Percentiles rank a stretch among this genome's conserved stretches.
These are phyloP conservation scores for Linnemannia zychae DNA, from an alignment of 192 early-diverging fungal genomes.

Conservation along the genomic window DNA sequence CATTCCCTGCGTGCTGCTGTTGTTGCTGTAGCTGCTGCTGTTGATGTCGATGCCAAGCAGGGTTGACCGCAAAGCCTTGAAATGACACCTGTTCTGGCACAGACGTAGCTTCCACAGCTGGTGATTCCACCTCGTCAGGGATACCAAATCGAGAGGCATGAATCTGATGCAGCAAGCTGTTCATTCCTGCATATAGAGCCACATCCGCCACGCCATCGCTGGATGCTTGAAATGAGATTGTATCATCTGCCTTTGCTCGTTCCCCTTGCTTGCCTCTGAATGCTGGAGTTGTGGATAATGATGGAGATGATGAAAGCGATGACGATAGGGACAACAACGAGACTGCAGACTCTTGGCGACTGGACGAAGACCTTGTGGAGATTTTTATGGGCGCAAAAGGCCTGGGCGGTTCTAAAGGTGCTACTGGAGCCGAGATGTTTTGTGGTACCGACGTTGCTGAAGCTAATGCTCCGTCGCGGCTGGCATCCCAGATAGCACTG, in stretches of 20 bases:
- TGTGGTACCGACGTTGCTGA: neutral
- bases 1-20: conserved; percentile 7
- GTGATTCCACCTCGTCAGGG: conserved; percentile 11
- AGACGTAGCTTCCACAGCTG: neutral
- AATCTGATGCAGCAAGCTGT: conserved; percentile 34
- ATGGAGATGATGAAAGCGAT: neutral
- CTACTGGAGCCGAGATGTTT: neutral
- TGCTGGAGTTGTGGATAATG: neutral
- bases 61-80: neutral
- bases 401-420: neutral
- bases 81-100: neutral
- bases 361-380: conserved; percentile 24
- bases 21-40: conserved; percentile 9
- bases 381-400: conserved; percentile 28
- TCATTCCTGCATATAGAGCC: conserved; percentile 34
- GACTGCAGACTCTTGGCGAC: neutral
- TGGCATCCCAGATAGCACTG: neutral
- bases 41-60: neutral
- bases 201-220: neutral
- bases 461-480: neutral
- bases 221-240: neutral
- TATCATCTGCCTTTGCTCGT: neutral
- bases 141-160: conserved; percentile 47
- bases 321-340: neutral
- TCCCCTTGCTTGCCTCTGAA: neutral